Evolutionary conservation across 768 basidiomycete species (phyloP), one percentile per base, ranked within the genome.

Genomic region (Mycena galopus): DNA sequence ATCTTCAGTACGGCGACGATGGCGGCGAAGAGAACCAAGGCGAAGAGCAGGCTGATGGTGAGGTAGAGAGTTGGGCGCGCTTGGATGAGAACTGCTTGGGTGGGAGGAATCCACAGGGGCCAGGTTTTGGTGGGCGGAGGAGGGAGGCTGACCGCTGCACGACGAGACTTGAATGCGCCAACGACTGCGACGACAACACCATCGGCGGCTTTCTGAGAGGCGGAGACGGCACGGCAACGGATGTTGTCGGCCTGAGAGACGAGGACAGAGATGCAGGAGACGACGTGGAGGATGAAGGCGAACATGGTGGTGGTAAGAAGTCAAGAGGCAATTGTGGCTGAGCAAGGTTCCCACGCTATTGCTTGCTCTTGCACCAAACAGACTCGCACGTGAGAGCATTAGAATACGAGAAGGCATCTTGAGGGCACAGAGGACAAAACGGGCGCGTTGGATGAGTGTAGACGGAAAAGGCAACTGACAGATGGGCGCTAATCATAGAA

Each of bases 361-460:
- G n/a, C n/a, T n/a, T n/a, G n/a, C n/a, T n/a, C n/a, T 29, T 51
- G 25, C n/a, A 50, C 47, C n/a, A 50, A 8, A 50, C 61, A 65
- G 44, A 39, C 33, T 21, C 5, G 4, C 64, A 51, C 50, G 50
- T 51, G 50, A 25, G 50, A 10, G 50, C 27, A 25, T 47, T n/a
- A 21, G 50, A 12, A 9, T n/a, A 25, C 5, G 23, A 25, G 4
- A 51, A 51, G 11, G 27, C 50, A 51, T 51, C n/a, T 6, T 12
- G 50, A 27, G 25, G 23, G 44, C 21, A n/a, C 11, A 47, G 30
- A 30, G 30, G n/a, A 12, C 50, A 19, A 53, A 65, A 37, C n/a
- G 64, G 35, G 64, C 55, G 9, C 16, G 64, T 35, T 65, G 64
- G 64, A 65, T 47, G 64, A 65, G 64, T 35, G 21, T 25, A 51